phyloP scores from a whole-genome alignment of 2,329 filamentous ascomycete species.

The Fonsecaea multimorphosa region DNA sequence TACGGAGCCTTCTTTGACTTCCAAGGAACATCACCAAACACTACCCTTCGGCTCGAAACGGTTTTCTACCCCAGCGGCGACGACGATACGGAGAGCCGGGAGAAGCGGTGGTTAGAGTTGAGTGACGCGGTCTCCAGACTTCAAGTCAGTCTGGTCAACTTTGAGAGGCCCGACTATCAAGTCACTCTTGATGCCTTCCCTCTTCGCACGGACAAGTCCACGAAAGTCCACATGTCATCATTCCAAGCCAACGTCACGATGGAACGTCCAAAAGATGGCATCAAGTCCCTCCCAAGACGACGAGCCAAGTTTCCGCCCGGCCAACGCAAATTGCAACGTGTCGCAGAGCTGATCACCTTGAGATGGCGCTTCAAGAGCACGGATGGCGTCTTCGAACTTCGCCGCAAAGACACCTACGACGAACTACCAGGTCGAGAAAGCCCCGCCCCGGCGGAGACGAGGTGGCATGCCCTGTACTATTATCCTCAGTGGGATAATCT shows the following conservation, averaged over 20 bases:
- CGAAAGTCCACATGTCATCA: slow-evolving; percentile 26
- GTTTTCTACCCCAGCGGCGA: slow-evolving; percentile 30
- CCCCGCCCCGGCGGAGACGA: slow-evolving; percentile 25
- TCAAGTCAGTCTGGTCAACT: slow-evolving; percentile 49
- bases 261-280: slow-evolving; percentile 28
- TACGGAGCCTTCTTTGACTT: slow-evolving; percentile 54
- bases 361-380: slow-evolving; percentile 50
- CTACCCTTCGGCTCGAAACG: slow-evolving; percentile 47
- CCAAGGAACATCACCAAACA: slow-evolving; percentile 37
- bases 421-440: slow-evolving; percentile 23
- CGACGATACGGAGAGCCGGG: slow-evolving; percentile 27
- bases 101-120: slow-evolving; percentile 36
- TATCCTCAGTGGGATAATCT: slow-evolving; percentile 51
- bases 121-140: slow-evolving; percentile 49
- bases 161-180: slow-evolving; percentile 42
- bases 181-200: slow-evolving; percentile 35
- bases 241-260: slow-evolving; percentile 37
- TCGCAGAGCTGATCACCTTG: slow-evolving; percentile 50
- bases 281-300: slow-evolving; percentile 30
- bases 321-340: slow-evolving; percentile 20
- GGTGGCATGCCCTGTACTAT: slow-evolving; percentile 44
- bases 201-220: slow-evolving; percentile 27
- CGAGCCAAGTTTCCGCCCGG: slow-evolving; percentile 31
- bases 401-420: slow-evolving; percentile 47
- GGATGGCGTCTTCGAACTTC: slow-evolving; percentile 51